A percentile compares a stretch with the other conserved stretches of the same genome.
These are phyloP conservation scores for Diaporthe vexans DNA, from an alignment of 2,329 filamentous ascomycete genomes.

Conservation along the genomic window DNA sequence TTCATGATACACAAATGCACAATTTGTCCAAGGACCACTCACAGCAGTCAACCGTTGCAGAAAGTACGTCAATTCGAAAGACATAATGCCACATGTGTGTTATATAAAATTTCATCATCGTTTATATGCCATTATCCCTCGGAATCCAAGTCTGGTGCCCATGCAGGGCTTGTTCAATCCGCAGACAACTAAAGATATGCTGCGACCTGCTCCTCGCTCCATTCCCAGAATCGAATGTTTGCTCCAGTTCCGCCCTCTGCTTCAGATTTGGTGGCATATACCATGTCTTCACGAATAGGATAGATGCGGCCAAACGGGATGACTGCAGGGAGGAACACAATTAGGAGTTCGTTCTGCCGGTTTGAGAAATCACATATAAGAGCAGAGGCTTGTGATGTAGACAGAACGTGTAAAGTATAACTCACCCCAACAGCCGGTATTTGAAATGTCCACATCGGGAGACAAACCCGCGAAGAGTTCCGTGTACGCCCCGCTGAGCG, in stretches of 20 bases:
- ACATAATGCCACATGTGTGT: too few species aligned
- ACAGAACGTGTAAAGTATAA: neutral
- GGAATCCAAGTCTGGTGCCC: neutral
- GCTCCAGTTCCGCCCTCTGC: constrained; percentile 56
- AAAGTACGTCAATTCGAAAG: too few species aligned
- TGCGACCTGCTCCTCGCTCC: constrained; percentile 56
- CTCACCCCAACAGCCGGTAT: constrained; percentile 46
- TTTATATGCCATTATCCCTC: neutral
- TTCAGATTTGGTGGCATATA: constrained; percentile 48
- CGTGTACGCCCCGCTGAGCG: constrained; percentile 54
- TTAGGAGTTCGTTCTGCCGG: neutral
- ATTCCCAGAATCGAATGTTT: constrained; percentile 56
- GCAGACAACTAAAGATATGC: constrained; percentile 33
- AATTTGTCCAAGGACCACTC: too few species aligned
- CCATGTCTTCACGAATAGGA: constrained; percentile 50
- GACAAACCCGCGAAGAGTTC: constrained; percentile 56
- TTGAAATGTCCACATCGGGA: constrained; percentile 51
- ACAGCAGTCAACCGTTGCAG: too few species aligned
- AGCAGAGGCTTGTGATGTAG: neutral
- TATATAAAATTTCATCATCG: neutral
- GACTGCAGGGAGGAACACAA: constrained; percentile 45
- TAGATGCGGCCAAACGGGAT: constrained; percentile 56
- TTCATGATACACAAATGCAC: too few species aligned
- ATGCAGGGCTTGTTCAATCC: neutral
- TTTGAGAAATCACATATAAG: neutral